Conservation (phyloP, 148 eudicot genomes). For the Cornus florida region DNA sequence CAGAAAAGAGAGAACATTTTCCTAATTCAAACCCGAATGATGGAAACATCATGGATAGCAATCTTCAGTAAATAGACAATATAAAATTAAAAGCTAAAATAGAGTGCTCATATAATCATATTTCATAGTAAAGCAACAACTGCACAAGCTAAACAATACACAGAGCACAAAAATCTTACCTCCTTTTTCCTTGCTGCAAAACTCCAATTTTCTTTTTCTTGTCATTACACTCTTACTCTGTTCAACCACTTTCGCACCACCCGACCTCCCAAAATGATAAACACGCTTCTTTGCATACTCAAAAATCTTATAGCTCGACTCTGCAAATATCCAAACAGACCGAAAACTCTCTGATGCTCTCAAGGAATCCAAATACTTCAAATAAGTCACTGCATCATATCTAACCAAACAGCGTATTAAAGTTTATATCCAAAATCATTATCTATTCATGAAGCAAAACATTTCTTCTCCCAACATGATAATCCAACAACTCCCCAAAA, state of each 20-base stretch:
- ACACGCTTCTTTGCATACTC: slow-evolving; percentile 97
- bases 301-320: slow-evolving; percentile 92
- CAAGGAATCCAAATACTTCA: slow-evolving; percentile 97
- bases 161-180: slow-evolving; percentile 28
- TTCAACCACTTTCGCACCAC: slow-evolving; percentile 39
- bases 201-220: slow-evolving; percentile 71
- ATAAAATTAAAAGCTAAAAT: neutral
- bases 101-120: too few relatives aligned
- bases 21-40: slow-evolving; percentile 6
- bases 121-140: neutral
- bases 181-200: slow-evolving; percentile 39
- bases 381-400: slow-evolving; percentile 97
- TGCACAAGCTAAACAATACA: slow-evolving; percentile 2
- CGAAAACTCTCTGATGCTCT: slow-evolving; percentile 98
- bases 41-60: neutral
- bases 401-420: slow-evolving; percentile 37
- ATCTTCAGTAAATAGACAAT: neutral
- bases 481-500: slow-evolving; percentile 1
- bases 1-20: neutral
- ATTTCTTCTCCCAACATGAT: neutral
- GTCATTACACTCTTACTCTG: slow-evolving; percentile 32
- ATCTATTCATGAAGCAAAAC: neutral
- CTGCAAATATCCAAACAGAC: slow-evolving; percentile 98
- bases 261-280: slow-evolving; percentile 60
- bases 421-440: slow-evolving; percentile 10